Evolutionary conservation across 768 basidiomycete genomes (phyloP), one percentile per base, ranked within the genome.

Genomic region (Megacollybia marginata): DNA sequence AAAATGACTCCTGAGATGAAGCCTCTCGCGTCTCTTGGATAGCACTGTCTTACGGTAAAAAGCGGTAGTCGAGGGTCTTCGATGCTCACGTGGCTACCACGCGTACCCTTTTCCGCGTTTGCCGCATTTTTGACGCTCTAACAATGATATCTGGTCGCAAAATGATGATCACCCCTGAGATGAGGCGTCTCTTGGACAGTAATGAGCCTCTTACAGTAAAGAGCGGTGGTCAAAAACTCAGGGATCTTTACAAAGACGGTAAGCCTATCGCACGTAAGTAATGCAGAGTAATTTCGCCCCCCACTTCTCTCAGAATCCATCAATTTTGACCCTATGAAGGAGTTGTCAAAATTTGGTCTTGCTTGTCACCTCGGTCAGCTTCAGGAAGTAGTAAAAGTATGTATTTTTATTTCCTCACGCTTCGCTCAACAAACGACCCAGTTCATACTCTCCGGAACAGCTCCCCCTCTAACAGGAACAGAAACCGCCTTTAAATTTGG

Each of bases 401-500:
- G 13, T 15, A 40, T 40, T 8, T 8, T 18, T 40, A 15, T 18
- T 18, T 18, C 18, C 13, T 40, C 15, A 2, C 8, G 38, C 8
- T 18, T 40, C 38, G 18, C 13, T 36, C 15, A 18, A 8, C 18
- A 40, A 40, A 8, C 18, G 38, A 13, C 5, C 3, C 13, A 40
- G 38, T 5, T 40, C 5, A 55, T 71, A 2, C 60, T 62, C 44
- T 42, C 46, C 1, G 67, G 68, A 0, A 52, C 48, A 0, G 69
- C 69, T 0, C 74, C 75, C 2, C 65, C 69, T 45, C 57, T 77
- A 1, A 50, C 44, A 18, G 62, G 62, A 35, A 66, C 69, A 0
- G 71, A 79, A 58, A 75, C 76, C 0, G 59, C 69, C 2, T 75
- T 67, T 54, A 57, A 67, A 43, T 64, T 69, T 7, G 69, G 77